These are phyloP conservation scores for Curvularia lunata DNA, from an alignment of 2,329 filamentous ascomycete genomes.

Conservation along the genomic window DNA sequence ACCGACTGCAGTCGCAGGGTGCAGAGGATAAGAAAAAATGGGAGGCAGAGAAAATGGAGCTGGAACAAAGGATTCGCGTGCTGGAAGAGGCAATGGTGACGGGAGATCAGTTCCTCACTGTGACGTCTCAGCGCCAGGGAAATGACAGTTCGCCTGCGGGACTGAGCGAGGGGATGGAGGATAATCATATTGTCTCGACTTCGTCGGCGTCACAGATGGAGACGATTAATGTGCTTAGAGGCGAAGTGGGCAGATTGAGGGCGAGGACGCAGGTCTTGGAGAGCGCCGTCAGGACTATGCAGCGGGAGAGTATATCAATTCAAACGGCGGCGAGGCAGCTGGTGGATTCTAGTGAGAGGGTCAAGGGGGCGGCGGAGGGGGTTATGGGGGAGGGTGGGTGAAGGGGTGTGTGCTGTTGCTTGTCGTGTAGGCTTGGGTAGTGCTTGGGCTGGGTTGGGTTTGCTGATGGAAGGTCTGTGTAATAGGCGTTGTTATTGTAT, in stretches of 20 bases:
- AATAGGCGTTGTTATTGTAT: no score
- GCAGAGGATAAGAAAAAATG: slow-evolving; percentile 53
- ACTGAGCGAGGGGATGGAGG: not conserved
- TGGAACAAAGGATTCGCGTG: slow-evolving; percentile 47
- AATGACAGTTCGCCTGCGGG: not conserved
- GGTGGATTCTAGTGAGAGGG: slow-evolving; percentile 35
- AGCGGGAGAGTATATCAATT: slow-evolving; percentile 36
- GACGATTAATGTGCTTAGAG: slow-evolving; percentile 40
- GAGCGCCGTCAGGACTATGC: slow-evolving; percentile 35
- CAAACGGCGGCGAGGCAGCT: slow-evolving; percentile 35
- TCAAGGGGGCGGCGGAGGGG: slow-evolving; percentile 28
- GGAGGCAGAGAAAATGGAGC: slow-evolving; percentile 47
- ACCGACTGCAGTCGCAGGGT: slow-evolving; percentile 53
- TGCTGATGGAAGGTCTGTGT: no score
- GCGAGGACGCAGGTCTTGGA: slow-evolving; percentile 38
- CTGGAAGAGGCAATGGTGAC: slow-evolving; percentile 46
- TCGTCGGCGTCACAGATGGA: slow-evolving; percentile 25
- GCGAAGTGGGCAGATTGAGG: slow-evolving; percentile 40
- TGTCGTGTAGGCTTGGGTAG: not conserved
- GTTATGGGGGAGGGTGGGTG: slow-evolving; percentile 1
- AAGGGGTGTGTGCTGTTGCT: not conserved
- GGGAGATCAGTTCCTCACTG: slow-evolving; percentile 14
- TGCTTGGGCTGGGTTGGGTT: no score
- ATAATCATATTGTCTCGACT: not conserved
- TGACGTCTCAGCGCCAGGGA: slow-evolving; percentile 4